Base-by-base conservation (phyloP, 495 filamentous ascomycete genomes). In the Podospora didyma region DNA sequence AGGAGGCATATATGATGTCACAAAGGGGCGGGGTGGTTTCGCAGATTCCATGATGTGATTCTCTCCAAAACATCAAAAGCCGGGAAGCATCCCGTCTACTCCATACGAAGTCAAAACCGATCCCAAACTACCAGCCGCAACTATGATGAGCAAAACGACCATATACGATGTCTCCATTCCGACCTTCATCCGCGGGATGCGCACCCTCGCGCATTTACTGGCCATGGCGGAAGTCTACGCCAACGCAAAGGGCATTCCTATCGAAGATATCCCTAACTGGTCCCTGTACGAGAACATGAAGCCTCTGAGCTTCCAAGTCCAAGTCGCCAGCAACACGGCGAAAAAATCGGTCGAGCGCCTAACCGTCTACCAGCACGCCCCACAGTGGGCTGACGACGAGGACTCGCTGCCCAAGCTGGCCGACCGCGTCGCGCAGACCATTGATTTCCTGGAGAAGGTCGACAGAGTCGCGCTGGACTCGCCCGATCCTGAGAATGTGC, bases 251-350 rank as follows among this genome's bases (percentile, higher is more conserved):
- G 58, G 65, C 7, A 47, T 69, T 26, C 22, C 50, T 1, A n/a
- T 24, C 17, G 1, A 42, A 5, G 50, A 44, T 5, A 2, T 53
- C 1, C 31, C 66, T 14, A 17, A 42, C 7, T 47, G 59, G 19
- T 55, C 63, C 3, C 57, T 74, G 10, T 39, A 34, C 56, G 58
- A 62, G 7, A 76, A 79, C 67, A 80, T 80, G 79, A 66, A 65
- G 46, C 63, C 72, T 16, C 53, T 80, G 17, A 56, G 70, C 50
- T 74, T 68, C 62, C 79, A 82, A 53, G 55, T 80, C 6, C 47
- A 46, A 41, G 35, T 51, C 1, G 60, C 62, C 23, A 63, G 69
- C 3, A 62, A 73, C 57, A 67, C 67, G 45, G 60, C 70, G 41
- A 64, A 60, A 20, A 74, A 73, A 20, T 67, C 73, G 31, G 62